A percentile compares a stretch with the other conserved stretches of the same genome.
Evolutionary conservation across 108 stramenopile genomes (phyloP).

Genomic region (Conticribra guillardii): DNA sequence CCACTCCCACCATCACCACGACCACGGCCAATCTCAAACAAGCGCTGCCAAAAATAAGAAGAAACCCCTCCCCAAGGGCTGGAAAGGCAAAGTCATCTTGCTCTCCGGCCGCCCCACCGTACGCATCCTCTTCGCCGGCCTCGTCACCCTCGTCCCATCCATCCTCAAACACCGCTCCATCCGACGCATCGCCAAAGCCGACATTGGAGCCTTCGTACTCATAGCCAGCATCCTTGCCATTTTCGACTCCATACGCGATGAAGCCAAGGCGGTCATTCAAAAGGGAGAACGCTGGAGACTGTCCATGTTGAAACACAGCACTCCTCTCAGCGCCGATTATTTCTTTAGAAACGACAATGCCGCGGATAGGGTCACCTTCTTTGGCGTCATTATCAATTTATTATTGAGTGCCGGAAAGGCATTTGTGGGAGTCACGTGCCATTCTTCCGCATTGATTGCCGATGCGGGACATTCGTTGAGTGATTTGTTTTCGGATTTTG

Average conservation of each 20-base stretch:
- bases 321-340: constrained; percentile 53
- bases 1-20: constrained; percentile 49
- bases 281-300: constrained; percentile 52
- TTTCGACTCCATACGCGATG: constrained; percentile 43
- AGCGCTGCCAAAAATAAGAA: background rate
- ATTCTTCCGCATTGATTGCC: constrained; percentile 90
- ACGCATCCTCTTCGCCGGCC: constrained; percentile 59
- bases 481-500: constrained; percentile 92
- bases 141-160: constrained; percentile 54
- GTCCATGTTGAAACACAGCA: constrained; percentile 50
- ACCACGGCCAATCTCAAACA: constrained; percentile 23
- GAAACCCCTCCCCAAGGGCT: constrained; percentile 21
- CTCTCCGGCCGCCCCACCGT: constrained; percentile 39
- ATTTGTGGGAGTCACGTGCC: constrained; percentile 77
- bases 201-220: constrained; percentile 48
- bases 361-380: constrained; percentile 86
- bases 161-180: constrained; percentile 22
- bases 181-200: constrained; percentile 18
- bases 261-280: constrained; percentile 35
- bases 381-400: constrained; percentile 86
- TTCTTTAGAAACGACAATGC: constrained; percentile 64
- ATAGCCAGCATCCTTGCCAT: constrained; percentile 35
- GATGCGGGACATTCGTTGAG: constrained; percentile 95
- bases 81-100: constrained; percentile 37
- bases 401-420: constrained; percentile 77